Evolutionary conservation across 495 filamentous ascomycete species (phyloP).

Genomic region (Podospora anserina): DNA sequence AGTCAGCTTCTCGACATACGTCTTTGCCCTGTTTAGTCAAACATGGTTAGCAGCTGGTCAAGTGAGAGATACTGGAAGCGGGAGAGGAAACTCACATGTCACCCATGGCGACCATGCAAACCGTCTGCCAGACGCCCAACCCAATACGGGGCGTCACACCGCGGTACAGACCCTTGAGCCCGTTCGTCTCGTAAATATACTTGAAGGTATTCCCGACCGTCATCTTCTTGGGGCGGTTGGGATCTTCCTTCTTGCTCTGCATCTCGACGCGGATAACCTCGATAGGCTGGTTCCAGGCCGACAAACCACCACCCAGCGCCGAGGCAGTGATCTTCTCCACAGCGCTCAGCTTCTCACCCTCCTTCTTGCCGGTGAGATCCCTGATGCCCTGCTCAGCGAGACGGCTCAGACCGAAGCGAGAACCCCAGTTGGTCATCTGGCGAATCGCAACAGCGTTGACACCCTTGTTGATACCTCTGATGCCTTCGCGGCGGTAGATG

Average conservation of each 20-base stretch:
- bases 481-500: conserved; percentile 92
- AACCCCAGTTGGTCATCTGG: conserved; percentile 99
- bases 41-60: background rate
- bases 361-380: conserved; percentile 72
- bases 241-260: conserved; percentile 97
- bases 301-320: conserved; percentile 85
- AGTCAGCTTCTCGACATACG: conserved; percentile 94
- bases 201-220: conserved; percentile 88
- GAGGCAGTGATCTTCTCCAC: conserved; percentile 88
- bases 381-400: conserved; percentile 89
- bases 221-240: conserved; percentile 97
- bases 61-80: background rate
- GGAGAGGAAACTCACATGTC: conserved; percentile 59
- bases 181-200: conserved; percentile 90
- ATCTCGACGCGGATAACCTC: conserved; percentile 99
- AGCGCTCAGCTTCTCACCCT: conserved; percentile 68
- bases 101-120: conserved; percentile 87
- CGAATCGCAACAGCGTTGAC: conserved; percentile 98
- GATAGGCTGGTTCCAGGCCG: conserved; percentile 99
- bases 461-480: conserved; percentile 93
- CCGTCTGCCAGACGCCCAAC: conserved; percentile 96
- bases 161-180: conserved; percentile 89
- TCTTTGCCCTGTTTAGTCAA: conserved; percentile 71
- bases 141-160: conserved; percentile 92
- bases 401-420: conserved; percentile 86